Evolutionary conservation across 345 rosid species (phyloP).

Genomic region (Litchi chinensis): DNA sequence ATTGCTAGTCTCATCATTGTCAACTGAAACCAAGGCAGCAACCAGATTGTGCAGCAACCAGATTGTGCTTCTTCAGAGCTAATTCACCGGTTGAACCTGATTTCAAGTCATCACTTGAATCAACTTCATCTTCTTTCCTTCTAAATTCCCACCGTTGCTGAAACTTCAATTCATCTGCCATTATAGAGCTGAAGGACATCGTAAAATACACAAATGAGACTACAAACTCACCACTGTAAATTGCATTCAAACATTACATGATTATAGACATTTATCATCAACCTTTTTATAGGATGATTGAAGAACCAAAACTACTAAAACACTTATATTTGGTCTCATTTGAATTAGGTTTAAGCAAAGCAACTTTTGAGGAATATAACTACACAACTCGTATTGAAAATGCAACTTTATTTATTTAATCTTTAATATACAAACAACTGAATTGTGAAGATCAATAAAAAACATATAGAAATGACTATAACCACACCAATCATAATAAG

Average conservation of each 20-base stretch:
- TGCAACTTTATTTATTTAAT: too few relatives aligned
- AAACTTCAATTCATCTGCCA: conserved; percentile 41
- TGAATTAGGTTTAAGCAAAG: background rate
- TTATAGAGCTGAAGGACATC: conserved; percentile 21
- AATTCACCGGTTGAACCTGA: conserved; percentile 30
- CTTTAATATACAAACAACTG: background rate
- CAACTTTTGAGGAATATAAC: background rate
- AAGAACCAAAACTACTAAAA: background rate
- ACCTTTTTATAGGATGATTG: background rate
- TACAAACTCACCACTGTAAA: background rate
- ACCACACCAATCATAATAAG: background rate
- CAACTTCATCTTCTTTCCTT: conserved; percentile 37
- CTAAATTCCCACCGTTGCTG: conserved; percentile 58
- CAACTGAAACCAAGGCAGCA: conserved; percentile 25
- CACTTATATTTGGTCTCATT: background rate
- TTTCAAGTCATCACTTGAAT: conserved; percentile 45
- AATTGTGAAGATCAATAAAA: background rate
- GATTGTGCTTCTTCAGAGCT: conserved; percentile 33
- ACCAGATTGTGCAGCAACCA: conserved; percentile 32
- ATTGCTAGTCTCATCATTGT: conserved; percentile 32
- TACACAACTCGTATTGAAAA: background rate
- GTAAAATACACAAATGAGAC: background rate
- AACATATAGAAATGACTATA: background rate
- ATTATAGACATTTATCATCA: background rate
- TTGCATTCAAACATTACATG: background rate